A percentile compares a stretch with the other conserved stretches of the same genome.
These are phyloP conservation scores for Hondaea fermentalgiana DNA, from an alignment of 108 stramenopile genomes.

Conservation along the genomic window DNA sequence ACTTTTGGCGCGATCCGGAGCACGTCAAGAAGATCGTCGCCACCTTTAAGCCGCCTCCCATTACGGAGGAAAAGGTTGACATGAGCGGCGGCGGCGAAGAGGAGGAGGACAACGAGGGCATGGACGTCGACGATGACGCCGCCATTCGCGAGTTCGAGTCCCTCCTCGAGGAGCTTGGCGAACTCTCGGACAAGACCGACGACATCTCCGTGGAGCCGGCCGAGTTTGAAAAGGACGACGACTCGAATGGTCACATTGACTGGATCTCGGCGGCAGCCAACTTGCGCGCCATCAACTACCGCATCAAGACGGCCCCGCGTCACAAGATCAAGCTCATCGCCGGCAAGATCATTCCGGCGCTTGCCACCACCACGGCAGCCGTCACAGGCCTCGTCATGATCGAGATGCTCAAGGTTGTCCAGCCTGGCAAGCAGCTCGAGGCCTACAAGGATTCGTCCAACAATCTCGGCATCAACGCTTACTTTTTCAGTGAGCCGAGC, in stretches of 20 bases:
- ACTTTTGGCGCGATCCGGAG: neutral
- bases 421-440: conserved; percentile 5
- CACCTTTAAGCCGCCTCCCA: neutral
- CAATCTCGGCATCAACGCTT: conserved; percentile 21
- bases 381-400: conserved; percentile 54
- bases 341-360: conserved; percentile 58
- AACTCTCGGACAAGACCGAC: neutral
- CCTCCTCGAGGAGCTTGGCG: conserved; percentile 20
- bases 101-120: neutral
- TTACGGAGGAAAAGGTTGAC: conserved; percentile 14
- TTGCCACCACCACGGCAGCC: conserved; percentile 55
- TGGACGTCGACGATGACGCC: neutral
- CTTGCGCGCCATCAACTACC: conserved; percentile 31
- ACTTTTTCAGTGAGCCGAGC: conserved; percentile 11
- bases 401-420: conserved; percentile 51
- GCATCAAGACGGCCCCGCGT: conserved; percentile 42
- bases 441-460: neutral
- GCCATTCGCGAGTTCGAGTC: neutral
- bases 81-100: conserved; percentile 21
- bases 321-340: conserved; percentile 58
- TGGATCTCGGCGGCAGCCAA: conserved; percentile 48
- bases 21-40: neutral
- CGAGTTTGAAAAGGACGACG: conserved; percentile 57
- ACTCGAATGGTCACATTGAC: conserved; percentile 51
- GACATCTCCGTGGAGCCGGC: conserved; percentile 31